Percentiles rank a stretch among this genome's conserved stretches.
Evolutionary conservation across 2,329 filamentous ascomycete species (phyloP).

Genomic region (Eurotiales sp.): DNA sequence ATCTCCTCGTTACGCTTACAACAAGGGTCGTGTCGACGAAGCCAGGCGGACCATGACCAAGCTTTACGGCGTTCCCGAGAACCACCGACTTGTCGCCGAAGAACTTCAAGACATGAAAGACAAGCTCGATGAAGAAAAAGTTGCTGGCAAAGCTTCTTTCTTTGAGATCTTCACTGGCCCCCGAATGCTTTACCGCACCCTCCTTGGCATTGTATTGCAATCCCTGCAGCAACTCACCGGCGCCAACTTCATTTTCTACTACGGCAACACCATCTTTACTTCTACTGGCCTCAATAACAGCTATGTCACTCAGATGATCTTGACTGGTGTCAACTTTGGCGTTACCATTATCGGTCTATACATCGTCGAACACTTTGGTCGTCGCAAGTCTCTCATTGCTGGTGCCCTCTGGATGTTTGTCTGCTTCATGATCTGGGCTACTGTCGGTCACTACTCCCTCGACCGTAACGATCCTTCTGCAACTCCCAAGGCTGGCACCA

Average conservation of each 20-base stretch:
- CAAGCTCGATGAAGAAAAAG: slow-evolving; percentile 55
- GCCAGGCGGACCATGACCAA: slow-evolving; percentile 52
- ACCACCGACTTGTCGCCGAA: slow-evolving; percentile 53
- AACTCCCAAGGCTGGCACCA: slow-evolving; percentile 53
- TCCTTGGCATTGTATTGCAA: slow-evolving; percentile 45
- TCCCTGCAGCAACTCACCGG: slow-evolving; percentile 48
- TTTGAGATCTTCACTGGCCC: slow-evolving; percentile 46
- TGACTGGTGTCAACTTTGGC: slow-evolving; percentile 64
- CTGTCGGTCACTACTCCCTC: slow-evolving; percentile 50
- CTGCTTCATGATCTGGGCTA: slow-evolving; percentile 60
- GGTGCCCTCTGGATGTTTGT: slow-evolving; percentile 65
- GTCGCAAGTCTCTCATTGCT: slow-evolving; percentile 63
- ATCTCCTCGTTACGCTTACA: slow-evolving; percentile 57
- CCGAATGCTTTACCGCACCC: slow-evolving; percentile 45
- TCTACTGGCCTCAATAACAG: slow-evolving; percentile 64
- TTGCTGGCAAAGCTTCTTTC: slow-evolving; percentile 38
- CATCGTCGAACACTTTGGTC: slow-evolving; percentile 66
- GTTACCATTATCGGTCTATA: slow-evolving; percentile 66
- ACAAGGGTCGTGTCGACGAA: slow-evolving; percentile 49
- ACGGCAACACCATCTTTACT: slow-evolving; percentile 59
- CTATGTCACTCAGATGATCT: slow-evolving; percentile 65
- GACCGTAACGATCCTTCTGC: slow-evolving; percentile 36
- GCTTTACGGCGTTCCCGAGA: slow-evolving; percentile 53
- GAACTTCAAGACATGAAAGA: slow-evolving; percentile 58
- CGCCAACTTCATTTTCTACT: slow-evolving; percentile 52